Evolutionary conservation across 768 basidiomycete genomes (phyloP).

Genomic region (Mycena galopus): DNA sequence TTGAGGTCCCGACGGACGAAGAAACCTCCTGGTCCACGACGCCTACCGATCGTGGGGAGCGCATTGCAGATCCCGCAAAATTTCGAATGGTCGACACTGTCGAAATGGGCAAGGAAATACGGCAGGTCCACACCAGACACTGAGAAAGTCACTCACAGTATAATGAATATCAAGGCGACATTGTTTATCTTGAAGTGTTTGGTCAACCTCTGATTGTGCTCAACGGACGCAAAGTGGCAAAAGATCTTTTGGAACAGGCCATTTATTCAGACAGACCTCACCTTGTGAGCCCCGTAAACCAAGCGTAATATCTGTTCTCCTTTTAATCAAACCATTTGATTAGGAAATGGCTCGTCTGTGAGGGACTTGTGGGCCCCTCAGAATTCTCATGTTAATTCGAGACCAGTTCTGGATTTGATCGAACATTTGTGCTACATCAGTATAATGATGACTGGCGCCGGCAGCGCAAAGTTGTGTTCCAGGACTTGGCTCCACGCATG

Average conservation of each 20-base stretch:
- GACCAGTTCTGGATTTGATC: slow-evolving; percentile 2
- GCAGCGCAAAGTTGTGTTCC: slow-evolving; percentile 1
- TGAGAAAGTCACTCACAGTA: neutral
- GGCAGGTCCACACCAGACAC: neutral
- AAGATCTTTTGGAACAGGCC: slow-evolving; percentile 42
- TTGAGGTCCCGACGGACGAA: neutral
- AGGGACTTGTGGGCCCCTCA: neutral
- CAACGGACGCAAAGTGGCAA: slow-evolving; percentile 42
- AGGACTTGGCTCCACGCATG: slow-evolving; percentile 3
- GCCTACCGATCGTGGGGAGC: slow-evolving; percentile 41
- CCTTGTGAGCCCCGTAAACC: neutral
- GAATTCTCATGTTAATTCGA: neutral
- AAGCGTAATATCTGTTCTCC: neutral
- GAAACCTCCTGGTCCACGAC: slow-evolving; percentile 41
- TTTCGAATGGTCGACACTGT: slow-evolving; percentile 37
- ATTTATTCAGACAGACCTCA: slow-evolving; percentile 50
- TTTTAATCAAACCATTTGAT: neutral
- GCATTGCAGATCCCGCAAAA: slow-evolving; percentile 33
- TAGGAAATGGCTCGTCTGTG: slow-evolving; percentile 19
- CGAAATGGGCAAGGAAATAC: slow-evolving; percentile 38
- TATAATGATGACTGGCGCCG: slow-evolving; percentile 4
- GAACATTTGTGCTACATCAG: neutral
- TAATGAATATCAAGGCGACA: slow-evolving; percentile 26
- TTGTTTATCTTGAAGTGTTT: slow-evolving; percentile 38
- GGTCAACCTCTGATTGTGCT: slow-evolving; percentile 43